phyloP scores from a whole-genome alignment of 352 stramenopile species.

The Phytophthora europaea region DNA sequence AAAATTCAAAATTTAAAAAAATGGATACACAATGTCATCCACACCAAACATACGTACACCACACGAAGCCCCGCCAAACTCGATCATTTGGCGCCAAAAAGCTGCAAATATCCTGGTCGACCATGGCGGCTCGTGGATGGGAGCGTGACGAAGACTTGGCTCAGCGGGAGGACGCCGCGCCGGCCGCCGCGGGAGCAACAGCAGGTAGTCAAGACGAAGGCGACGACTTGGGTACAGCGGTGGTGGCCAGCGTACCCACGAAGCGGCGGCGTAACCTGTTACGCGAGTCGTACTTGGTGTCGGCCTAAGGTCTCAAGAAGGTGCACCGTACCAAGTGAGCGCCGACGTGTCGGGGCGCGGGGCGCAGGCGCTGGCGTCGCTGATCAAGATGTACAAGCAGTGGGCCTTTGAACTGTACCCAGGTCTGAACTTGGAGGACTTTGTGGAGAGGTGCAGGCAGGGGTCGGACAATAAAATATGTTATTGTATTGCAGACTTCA shows the following conservation, averaged over 20 bases:
- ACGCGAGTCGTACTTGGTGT: conserved; percentile 75
- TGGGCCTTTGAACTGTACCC: conserved; percentile 89
- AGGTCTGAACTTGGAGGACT: conserved; percentile 86
- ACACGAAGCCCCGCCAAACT: conserved; percentile 7
- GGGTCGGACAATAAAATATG: too few relatives aligned
- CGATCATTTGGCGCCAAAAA: conserved; percentile 44
- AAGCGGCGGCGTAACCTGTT: conserved; percentile 69
- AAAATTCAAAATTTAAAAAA: neutral
- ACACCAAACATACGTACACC: conserved; percentile 1
- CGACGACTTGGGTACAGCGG: conserved; percentile 3
- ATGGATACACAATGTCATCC: neutral
- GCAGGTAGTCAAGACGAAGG: conserved; percentile 13
- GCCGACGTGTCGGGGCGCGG: conserved; percentile 67
- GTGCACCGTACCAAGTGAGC: conserved; percentile 78
- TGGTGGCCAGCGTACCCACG: conserved; percentile 5
- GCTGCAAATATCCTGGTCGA: neutral
- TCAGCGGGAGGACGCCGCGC: conserved; percentile 21
- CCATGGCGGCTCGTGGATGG: conserved; percentile 66
- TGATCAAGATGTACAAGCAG: conserved; percentile 89
- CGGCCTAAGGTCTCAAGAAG: conserved; percentile 71
- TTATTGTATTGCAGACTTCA: too few relatives aligned
- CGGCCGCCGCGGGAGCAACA: neutral
- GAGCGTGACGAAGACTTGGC: conserved; percentile 63
- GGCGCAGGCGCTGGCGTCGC: conserved; percentile 65
- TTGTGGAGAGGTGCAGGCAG: conserved; percentile 76